A percentile compares a stretch with the other conserved stretches of the same genome.
Conservation (phyloP, 495 filamentous ascomycete genomes). For the Bacidia gigantensis region DNA sequence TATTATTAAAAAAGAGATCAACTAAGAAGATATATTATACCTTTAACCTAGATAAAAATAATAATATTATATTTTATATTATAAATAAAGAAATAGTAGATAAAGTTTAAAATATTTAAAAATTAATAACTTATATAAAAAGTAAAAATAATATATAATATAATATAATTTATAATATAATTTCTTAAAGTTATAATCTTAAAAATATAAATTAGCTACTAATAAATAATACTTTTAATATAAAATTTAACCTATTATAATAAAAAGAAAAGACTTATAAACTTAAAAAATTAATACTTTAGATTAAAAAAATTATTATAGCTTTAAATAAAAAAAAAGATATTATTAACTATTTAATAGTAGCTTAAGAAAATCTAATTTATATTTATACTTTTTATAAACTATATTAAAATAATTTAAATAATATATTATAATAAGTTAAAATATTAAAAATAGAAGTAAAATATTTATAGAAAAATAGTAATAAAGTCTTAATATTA, state of each 20-base stretch:
- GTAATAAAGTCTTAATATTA: not conserved
- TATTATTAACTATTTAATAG: not conserved
- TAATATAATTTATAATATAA: conserved; percentile 1
- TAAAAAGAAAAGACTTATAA: not conserved
- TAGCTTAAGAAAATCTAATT: not conserved
- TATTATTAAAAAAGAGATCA: not conserved
- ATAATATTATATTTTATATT: not conserved
- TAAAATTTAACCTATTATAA: not conserved
- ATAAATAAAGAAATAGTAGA: not conserved
- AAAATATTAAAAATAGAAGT: not conserved
- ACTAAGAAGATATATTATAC: not conserved
- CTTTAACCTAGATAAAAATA: not conserved
- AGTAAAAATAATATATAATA: not conserved
- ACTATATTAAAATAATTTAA: not conserved
- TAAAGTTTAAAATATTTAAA: not conserved
- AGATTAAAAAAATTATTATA: not conserved
- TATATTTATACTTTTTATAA: not conserved
- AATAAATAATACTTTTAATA: not conserved
- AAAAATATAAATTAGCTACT: not conserved
- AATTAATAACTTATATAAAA: not conserved
- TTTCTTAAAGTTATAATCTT: not conserved
- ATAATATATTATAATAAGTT: not conserved
- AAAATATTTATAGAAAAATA: not conserved
- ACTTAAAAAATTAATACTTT: not conserved
- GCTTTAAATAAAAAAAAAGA: not conserved